A percentile compares a stretch with the other conserved stretches of the same genome.
Evolutionary conservation across 2,329 filamentous ascomycete species (phyloP).

Genomic region (Colletotrichum australisinense): DNA sequence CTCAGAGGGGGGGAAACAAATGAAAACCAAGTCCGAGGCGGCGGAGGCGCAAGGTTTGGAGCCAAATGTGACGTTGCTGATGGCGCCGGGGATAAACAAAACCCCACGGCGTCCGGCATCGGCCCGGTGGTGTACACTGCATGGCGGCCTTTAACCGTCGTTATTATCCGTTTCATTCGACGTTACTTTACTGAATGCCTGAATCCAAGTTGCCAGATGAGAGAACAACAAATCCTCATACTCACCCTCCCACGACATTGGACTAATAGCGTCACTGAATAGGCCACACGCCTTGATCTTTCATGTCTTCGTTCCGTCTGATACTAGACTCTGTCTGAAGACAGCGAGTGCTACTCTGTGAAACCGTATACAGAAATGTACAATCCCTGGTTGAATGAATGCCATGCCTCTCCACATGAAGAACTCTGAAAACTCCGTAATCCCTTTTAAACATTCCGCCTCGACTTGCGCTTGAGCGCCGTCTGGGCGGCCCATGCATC

Average conservation of each 20-base stretch:
- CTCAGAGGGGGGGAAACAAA: neutral
- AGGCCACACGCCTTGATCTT: neutral
- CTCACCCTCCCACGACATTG: too few relatives aligned
- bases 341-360: conserved; percentile 5
- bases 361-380: conserved; percentile 17
- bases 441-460: conserved; percentile 8
- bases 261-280: too few relatives aligned
- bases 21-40: neutral
- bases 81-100: neutral
- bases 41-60: neutral
- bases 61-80: neutral
- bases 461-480: conserved; percentile 31
- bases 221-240: too few relatives aligned
- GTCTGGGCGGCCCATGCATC: conserved; percentile 66
- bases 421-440: conserved; percentile 1
- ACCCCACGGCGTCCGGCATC: neutral
- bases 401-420: conserved; percentile 1
- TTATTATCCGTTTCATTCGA: neutral
- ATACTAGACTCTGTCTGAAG: neutral
- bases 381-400: conserved; percentile 16
- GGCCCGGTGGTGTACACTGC: too few relatives aligned
- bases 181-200: too few relatives aligned
- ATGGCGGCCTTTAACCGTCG: neutral
- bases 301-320: conserved; percentile 9
- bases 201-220: too few relatives aligned